Conservation (phyloP, 306 rosid species). For the Albizia julibrissin region DNA sequence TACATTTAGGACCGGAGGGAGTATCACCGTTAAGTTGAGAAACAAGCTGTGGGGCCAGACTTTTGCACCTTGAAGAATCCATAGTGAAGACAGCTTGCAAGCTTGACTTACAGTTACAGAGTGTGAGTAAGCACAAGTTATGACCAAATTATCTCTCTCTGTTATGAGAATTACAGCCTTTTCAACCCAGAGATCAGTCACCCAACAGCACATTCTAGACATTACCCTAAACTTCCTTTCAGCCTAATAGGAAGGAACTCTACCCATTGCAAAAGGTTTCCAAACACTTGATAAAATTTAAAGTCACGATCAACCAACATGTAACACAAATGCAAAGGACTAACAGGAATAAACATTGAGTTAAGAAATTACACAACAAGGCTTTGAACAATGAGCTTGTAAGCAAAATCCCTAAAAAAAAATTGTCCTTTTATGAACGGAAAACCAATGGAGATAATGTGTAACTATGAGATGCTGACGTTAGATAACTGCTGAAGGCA, state of each 20-base stretch:
- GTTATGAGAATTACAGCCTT: neutral
- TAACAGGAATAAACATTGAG: neutral
- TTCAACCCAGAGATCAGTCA: neutral
- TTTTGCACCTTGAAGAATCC: neutral
- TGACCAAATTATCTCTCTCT: too few species aligned
- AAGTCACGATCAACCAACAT: neutral
- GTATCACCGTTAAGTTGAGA: neutral
- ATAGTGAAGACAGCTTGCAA: neutral
- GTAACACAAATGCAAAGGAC: neutral
- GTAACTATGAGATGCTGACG: neutral
- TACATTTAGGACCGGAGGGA: too few species aligned
- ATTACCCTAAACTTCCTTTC: neutral
- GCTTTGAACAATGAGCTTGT: neutral
- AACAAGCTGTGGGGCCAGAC: neutral
- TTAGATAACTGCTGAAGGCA: neutral
- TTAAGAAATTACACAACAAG: neutral
- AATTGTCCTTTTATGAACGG: neutral
- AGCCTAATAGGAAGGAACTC: neutral
- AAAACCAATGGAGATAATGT: neutral
- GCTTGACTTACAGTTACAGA: neutral
- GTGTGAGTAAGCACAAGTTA: neutral
- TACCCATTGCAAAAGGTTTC: neutral
- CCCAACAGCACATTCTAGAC: neutral
- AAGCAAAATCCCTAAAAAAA: neutral
- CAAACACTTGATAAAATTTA: neutral